Percentiles rank a stretch among this genome's conserved stretches.
Evolutionary conservation across 345 rosid species (phyloP).

Genomic region (Citrus unshiu): DNA sequence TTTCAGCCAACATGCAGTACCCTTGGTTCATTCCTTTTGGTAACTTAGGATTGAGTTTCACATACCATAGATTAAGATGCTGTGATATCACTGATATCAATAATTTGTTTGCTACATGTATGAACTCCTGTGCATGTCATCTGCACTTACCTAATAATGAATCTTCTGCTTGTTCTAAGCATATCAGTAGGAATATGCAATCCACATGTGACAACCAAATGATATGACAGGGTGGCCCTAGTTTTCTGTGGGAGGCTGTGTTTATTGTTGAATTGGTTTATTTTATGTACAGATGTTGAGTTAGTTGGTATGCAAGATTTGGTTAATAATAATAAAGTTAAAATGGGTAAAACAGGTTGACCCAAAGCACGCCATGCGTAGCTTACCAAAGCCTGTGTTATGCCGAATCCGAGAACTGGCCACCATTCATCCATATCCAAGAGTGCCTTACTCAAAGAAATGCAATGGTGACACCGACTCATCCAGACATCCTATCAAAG

Average conservation of each 20-base stretch:
- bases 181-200: not conserved
- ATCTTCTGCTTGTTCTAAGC: not conserved
- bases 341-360: constrained; percentile 46
- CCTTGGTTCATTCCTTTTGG: not conserved
- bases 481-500: constrained; percentile 9
- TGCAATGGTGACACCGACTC: constrained; percentile 1
- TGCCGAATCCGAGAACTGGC: constrained; percentile 69
- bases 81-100: not conserved
- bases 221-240: not conserved
- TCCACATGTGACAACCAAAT: not conserved
- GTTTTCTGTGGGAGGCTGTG: not conserved
- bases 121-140: not conserved
- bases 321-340: not conserved
- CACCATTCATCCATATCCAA: constrained; percentile 64
- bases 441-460: constrained; percentile 30
- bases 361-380: constrained; percentile 32
- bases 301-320: not conserved
- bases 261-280: not conserved
- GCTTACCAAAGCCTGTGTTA: constrained; percentile 55
- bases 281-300: not conserved
- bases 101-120: not conserved
- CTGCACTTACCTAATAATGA: not conserved
- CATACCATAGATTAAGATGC: not conserved
- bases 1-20: not conserved
- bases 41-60: not conserved